phyloP scores from a whole-genome alignment of 2,329 filamentous ascomycete species.

The Capronia epimyces region DNA sequence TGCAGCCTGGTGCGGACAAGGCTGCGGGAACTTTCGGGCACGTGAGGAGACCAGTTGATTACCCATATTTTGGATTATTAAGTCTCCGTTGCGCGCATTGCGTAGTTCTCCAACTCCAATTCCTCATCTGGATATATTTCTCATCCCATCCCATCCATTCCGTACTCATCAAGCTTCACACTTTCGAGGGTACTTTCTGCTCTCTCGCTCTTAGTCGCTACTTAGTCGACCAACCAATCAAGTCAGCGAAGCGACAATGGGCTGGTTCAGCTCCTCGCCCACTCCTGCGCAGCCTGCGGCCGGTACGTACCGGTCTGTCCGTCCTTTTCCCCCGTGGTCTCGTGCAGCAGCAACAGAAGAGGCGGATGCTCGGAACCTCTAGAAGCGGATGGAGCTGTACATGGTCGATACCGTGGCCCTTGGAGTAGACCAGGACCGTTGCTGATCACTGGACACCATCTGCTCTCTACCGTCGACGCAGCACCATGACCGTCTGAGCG shows the following conservation, averaged over 20 bases:
- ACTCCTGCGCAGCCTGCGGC: slow-evolving; percentile 19
- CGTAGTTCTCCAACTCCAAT: slow-evolving; percentile 1
- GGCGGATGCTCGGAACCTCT: neutral
- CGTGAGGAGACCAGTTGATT: neutral
- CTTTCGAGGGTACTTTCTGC: neutral
- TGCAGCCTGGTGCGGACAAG: neutral
- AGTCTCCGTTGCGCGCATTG: neutral
- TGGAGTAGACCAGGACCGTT: too few species aligned
- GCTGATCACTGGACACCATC: neutral
- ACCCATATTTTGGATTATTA: neutral
- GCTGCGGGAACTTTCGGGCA: neutral
- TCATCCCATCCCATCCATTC: too few species aligned
- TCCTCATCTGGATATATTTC: slow-evolving; percentile 14
- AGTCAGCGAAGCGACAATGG: slow-evolving; percentile 6
- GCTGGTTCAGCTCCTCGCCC: slow-evolving; percentile 23
- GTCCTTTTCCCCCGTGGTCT: neutral
- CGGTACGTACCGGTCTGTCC: slow-evolving; percentile 6
- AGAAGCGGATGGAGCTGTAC: neutral
- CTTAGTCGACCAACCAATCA: neutral
- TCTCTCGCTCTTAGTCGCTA: neutral
- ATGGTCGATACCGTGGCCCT: too few species aligned
- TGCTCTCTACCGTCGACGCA: too few species aligned
- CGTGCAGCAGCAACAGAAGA: neutral
- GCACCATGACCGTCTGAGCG: too few species aligned
- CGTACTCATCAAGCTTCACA: too few species aligned